phyloP scores from a whole-genome alignment of 2,329 filamentous ascomycete species.

The Pseudonectria buxi region DNA sequence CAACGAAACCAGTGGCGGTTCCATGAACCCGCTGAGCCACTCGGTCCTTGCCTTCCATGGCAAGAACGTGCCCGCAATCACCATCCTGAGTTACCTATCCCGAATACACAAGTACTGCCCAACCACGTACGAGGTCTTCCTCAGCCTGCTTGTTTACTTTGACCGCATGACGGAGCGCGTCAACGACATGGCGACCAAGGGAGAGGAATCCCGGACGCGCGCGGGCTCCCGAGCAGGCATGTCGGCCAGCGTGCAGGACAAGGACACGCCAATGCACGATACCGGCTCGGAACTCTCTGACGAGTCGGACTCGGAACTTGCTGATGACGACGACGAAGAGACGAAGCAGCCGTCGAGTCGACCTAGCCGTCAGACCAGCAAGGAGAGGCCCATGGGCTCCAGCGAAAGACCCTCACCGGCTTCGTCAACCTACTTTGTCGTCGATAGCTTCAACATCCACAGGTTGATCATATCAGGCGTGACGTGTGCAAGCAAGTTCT shows the following conservation, averaged over 20 bases:
- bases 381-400: conserved; percentile 12
- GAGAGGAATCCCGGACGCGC: conserved; percentile 44
- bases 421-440: conserved; percentile 69
- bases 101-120: conserved; percentile 99
- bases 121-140: conserved; percentile 95
- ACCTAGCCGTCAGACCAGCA: conserved; percentile 16
- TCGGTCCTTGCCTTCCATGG: conserved; percentile 91
- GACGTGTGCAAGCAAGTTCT: conserved; percentile 98
- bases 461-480: conserved; percentile 93
- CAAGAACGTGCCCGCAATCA: conserved; percentile 96
- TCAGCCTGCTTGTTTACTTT: conserved; percentile 93
- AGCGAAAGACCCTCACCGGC: conserved; percentile 17
- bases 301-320: conserved; percentile 45
- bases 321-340: conserved; percentile 36
- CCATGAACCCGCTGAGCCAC: conserved; percentile 53
- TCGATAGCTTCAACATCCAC: conserved; percentile 99
- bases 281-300: conserved; percentile 26
- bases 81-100: conserved; percentile 89
- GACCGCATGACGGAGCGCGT: conserved; percentile 97
- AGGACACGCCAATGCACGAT: conserved; percentile 27
- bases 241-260: conserved; percentile 18
- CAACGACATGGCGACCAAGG: conserved; percentile 70
- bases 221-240: conserved; percentile 8
- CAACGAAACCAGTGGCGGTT: conserved; percentile 40
- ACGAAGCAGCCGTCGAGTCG: conserved; percentile 26